phyloP scores from a whole-genome alignment of 306 rosid genomes.

The Carpinus fangiana region DNA sequence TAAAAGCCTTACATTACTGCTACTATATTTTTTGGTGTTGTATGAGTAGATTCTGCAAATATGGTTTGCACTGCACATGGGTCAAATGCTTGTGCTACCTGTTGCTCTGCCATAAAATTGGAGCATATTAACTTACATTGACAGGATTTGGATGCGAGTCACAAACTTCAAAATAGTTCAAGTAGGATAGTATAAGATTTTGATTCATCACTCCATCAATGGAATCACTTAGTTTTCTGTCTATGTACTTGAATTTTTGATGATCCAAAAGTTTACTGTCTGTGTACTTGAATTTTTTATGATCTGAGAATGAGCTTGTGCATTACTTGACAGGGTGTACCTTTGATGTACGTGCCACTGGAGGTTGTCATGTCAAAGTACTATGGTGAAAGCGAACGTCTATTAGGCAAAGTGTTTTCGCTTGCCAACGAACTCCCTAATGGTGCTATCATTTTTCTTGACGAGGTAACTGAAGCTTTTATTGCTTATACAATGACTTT shows the following conservation, averaged over 20 bases:
- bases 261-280: neutral
- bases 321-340: constrained; percentile 68
- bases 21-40: neutral
- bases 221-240: neutral
- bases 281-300: neutral
- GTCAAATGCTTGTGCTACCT: neutral
- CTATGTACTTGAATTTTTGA: neutral
- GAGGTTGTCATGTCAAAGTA: constrained; percentile 83
- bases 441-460: constrained; percentile 88
- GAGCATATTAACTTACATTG: neutral
- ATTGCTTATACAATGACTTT: constrained; percentile 14
- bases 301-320: constrained; percentile 26
- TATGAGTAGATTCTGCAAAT: neutral
- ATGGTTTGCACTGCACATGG: neutral
- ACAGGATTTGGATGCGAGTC: neutral
- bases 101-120: neutral
- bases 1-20: neutral
- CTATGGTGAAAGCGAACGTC: constrained; percentile 89
- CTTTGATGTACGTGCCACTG: constrained; percentile 83
- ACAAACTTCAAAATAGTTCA: neutral
- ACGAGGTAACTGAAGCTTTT: constrained; percentile 59
- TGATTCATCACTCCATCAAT: neutral
- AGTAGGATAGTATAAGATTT: neutral
- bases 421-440: constrained; percentile 69
- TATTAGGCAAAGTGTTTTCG: constrained; percentile 76